Conservation (phyloP, 805 yeast genomes). For the Diddensiella santjacobensis region DNA sequence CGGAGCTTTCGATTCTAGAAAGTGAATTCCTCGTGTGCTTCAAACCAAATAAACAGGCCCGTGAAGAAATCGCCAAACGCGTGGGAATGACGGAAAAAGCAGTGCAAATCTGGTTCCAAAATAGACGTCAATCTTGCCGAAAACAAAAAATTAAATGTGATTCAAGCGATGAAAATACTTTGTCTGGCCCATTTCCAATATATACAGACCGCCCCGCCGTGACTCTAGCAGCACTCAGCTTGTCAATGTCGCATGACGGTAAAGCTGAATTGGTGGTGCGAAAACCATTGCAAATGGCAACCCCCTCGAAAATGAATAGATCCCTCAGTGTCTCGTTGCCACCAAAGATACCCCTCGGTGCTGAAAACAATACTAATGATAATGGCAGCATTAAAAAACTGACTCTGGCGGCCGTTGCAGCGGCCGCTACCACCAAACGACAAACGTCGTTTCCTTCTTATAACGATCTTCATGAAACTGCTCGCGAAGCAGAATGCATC, state of each 20-base stretch:
- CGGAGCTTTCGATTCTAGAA: conserved; percentile 77
- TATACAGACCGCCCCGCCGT: not conserved
- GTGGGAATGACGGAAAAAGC: conserved; percentile 97
- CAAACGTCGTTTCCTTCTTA: not conserved
- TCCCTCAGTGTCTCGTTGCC: not conserved
- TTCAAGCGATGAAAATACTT: not conserved
- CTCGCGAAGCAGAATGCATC: conserved; percentile 34
- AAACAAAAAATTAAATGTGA: conserved; percentile 12
- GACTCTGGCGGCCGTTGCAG: no score
- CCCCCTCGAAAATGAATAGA: not conserved
- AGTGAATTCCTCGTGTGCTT: conserved; percentile 69
- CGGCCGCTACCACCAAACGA: no score
- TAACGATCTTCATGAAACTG: not conserved
- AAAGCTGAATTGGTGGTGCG: conserved; percentile 35
- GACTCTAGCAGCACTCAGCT: conserved; percentile 5
- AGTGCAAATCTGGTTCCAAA: conserved; percentile 98
- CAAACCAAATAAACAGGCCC: conserved; percentile 74
- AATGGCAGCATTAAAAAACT: no score
- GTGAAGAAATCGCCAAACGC: conserved; percentile 71
- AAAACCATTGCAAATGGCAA: conserved; percentile 2
- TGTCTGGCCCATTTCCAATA: not conserved
- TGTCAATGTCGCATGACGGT: conserved; percentile 39
- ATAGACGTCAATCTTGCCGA: conserved; percentile 51
- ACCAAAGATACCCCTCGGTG: not conserved
- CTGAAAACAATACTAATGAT: not conserved